These are phyloP conservation scores for Coemansia sp. DNA, from an alignment of 192 early-diverging fungal species.

Conservation along the genomic window DNA sequence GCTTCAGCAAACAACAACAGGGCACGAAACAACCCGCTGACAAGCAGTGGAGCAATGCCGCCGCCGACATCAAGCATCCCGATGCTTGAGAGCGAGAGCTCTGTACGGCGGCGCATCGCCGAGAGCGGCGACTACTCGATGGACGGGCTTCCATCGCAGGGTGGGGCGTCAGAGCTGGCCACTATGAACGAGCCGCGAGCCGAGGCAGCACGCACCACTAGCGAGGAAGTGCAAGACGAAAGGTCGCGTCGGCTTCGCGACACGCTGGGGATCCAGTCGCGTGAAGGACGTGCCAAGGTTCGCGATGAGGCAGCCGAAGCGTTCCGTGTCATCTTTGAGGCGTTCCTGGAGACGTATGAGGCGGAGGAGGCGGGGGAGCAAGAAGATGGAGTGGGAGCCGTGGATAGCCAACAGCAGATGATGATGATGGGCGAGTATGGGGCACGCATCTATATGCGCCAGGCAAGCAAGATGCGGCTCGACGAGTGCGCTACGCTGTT, in stretches of 20 bases:
- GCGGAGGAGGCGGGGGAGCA: not conserved
- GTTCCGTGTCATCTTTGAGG: conserved; percentile 69
- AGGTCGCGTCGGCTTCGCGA: conserved; percentile 45
- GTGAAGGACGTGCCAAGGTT: conserved; percentile 40
- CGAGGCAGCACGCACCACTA: conserved; percentile 28
- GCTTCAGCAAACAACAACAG: conserved; percentile 1
- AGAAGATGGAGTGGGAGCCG: not conserved
- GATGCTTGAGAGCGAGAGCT: conserved; percentile 43
- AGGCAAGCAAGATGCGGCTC: conserved; percentile 63
- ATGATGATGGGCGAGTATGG: not conserved
- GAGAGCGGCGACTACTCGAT: conserved; percentile 16
- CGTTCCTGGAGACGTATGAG: conserved; percentile 66
- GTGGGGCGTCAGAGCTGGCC: conserved; percentile 35
- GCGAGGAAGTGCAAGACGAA: conserved; percentile 50
- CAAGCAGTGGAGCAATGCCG: conserved; percentile 37
- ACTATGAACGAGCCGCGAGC: conserved; percentile 20
- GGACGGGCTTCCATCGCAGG: conserved; percentile 14
- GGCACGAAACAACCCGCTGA: conserved; percentile 16
- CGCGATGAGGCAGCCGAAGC: conserved; percentile 72
- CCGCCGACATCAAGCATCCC: conserved; percentile 39
- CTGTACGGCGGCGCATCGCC: conserved; percentile 41
- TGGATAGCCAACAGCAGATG: not conserved
- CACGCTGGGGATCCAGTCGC: conserved; percentile 32
- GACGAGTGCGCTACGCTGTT: conserved; percentile 69
- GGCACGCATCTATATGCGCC: conserved; percentile 65